phyloP scores from a whole-genome alignment of 805 yeast species.

The Metschnikowia similis region DNA sequence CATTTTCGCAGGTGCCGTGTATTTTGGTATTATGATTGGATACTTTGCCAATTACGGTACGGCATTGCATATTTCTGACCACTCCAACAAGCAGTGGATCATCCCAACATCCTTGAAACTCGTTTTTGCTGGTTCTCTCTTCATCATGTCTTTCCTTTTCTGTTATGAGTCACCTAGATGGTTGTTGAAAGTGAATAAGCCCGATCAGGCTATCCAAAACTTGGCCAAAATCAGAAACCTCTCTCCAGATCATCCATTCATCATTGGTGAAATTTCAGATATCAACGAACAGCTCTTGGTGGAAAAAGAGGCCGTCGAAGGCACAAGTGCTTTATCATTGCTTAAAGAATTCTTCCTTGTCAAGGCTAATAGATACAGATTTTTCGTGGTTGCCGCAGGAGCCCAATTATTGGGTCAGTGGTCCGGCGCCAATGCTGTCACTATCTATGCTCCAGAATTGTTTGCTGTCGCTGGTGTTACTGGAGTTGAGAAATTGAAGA shows the following conservation, averaged over 20 bases:
- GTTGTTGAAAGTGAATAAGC: constrained; percentile 40
- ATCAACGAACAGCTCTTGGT: constrained; percentile 51
- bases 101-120: constrained; percentile 48
- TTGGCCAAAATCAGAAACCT: constrained; percentile 43
- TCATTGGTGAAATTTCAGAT: constrained; percentile 43
- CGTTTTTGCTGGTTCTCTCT: constrained; percentile 43
- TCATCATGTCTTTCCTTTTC: constrained; percentile 37
- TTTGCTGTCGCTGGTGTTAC: constrained; percentile 45
- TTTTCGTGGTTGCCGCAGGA: constrained; percentile 36
- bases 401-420: constrained; percentile 52
- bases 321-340: constrained; percentile 16
- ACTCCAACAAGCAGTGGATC: constrained; percentile 45
- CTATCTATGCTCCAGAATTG: constrained; percentile 53
- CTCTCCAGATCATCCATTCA: constrained; percentile 45
- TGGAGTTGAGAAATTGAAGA: constrained; percentile 39
- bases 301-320: constrained; percentile 47
- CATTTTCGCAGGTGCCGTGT: constrained; percentile 55
- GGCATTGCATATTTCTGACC: constrained; percentile 38
- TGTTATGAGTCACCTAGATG: constrained; percentile 51
- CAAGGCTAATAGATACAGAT: constrained; percentile 43
- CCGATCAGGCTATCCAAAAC: constrained; percentile 36
- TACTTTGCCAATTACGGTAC: constrained; percentile 50
- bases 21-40: constrained; percentile 48
- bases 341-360: constrained; percentile 32
- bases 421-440: constrained; percentile 56